Evolutionary conservation across 2,329 filamentous ascomycete species (phyloP).

Genomic region (Ploettnerulaceae sp.): DNA sequence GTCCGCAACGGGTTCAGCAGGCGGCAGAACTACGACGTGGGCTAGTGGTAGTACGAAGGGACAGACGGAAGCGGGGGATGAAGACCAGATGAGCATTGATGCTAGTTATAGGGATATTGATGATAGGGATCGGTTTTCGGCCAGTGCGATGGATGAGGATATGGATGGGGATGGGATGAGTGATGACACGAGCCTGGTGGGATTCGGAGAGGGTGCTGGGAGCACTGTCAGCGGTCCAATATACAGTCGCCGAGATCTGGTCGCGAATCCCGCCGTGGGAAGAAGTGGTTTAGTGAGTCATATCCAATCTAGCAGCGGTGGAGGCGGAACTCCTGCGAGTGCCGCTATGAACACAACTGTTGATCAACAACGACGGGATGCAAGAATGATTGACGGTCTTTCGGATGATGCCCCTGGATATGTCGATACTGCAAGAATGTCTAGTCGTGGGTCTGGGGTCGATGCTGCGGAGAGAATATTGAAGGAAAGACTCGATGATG

Average conservation of each 20-base stretch:
- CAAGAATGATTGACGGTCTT: constrained; percentile 60
- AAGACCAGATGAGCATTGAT: constrained; percentile 62
- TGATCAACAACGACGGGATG: constrained; percentile 51
- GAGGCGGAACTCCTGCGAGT: constrained; percentile 24
- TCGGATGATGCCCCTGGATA: constrained; percentile 55
- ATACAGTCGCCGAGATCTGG: constrained; percentile 46
- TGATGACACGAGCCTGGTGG: constrained; percentile 83
- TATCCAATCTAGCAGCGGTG: constrained; percentile 18
- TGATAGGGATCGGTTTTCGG: constrained; percentile 37
- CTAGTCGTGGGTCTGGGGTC: constrained; percentile 18
- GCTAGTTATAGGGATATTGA: constrained; percentile 48
- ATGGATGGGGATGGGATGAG: constrained; percentile 63
- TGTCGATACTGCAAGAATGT: constrained; percentile 49
- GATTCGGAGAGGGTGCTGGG: constrained; percentile 87
- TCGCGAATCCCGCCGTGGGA: constrained; percentile 35
- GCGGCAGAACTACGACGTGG: constrained; percentile 58
- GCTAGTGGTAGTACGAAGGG: constrained; percentile 53
- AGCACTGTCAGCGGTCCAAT: constrained; percentile 79
- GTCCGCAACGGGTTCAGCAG: constrained; percentile 76
- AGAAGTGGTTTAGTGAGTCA: constrained; percentile 27
- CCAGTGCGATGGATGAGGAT: constrained; percentile 44
- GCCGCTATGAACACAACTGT: no score
- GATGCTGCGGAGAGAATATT: constrained; percentile 63
- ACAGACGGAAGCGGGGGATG: constrained; percentile 52
- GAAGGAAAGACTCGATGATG: constrained; percentile 52